Evolutionary conservation across 257 asterid genomes (phyloP).

Genomic region (Plectranthus barbatus): DNA sequence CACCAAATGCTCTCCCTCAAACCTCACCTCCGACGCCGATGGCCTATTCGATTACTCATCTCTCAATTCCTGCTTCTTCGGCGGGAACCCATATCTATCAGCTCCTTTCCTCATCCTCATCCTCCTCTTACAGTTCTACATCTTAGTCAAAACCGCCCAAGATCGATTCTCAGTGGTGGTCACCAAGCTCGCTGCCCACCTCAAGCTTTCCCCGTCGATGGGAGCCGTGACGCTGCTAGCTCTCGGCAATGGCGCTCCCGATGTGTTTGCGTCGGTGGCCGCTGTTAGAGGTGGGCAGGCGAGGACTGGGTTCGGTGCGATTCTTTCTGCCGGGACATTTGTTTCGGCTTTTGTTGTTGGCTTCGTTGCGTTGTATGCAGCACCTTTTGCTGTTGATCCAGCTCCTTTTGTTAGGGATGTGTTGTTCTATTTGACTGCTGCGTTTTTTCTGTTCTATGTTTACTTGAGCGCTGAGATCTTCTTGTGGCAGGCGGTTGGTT

Average conservation of each 20-base stretch:
- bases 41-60: constrained; percentile 64
- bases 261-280: constrained; percentile 91
- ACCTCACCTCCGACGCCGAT: constrained; percentile 34
- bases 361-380: constrained; percentile 78
- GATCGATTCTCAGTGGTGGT: constrained; percentile 82
- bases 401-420: constrained; percentile 89
- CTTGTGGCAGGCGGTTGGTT: constrained; percentile 96
- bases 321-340: constrained; percentile 92
- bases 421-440: constrained; percentile 73
- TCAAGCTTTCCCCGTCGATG: constrained; percentile 81
- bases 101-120: constrained; percentile 49
- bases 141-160: constrained; percentile 86
- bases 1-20: constrained; percentile 31
- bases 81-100: constrained; percentile 39
- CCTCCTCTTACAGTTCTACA: constrained; percentile 69
- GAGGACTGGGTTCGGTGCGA: constrained; percentile 90
- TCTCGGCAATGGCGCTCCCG: constrained; percentile 95
- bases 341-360: constrained; percentile 95
- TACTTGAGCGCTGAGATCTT: constrained; percentile 94
- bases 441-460: constrained; percentile 70
- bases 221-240: constrained; percentile 96
- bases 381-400: constrained; percentile 82
- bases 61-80: constrained; percentile 52
- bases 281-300: constrained; percentile 85
- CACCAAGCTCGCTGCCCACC: constrained; percentile 59